Conservation (phyloP, 768 basidiomycete genomes). For the Boletus huronensis region DNA sequence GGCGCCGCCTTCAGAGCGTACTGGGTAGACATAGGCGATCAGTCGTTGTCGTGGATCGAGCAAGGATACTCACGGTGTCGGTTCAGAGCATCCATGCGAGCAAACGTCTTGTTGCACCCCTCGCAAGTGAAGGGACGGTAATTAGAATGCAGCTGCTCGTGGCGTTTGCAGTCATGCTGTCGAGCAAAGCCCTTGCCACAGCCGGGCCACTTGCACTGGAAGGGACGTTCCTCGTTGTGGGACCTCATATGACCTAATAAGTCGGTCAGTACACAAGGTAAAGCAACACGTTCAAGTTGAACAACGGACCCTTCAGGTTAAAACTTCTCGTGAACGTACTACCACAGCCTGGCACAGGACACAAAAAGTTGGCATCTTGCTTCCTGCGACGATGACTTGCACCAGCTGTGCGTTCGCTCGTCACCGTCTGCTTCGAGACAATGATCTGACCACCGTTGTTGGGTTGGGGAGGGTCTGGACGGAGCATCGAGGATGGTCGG, state of each 20-base stretch:
- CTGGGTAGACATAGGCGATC: slow-evolving; percentile 32
- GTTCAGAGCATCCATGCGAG: slow-evolving; percentile 91
- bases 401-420: slow-evolving; percentile 84
- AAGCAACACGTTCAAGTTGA: slow-evolving; percentile 1
- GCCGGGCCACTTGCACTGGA: slow-evolving; percentile 92
- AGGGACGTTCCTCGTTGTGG: slow-evolving; percentile 93
- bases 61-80: slow-evolving; percentile 69
- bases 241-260: slow-evolving; percentile 82
- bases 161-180: slow-evolving; percentile 95
- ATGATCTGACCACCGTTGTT: slow-evolving; percentile 1
- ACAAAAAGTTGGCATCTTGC: slow-evolving; percentile 82
- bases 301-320: slow-evolving; percentile 75
- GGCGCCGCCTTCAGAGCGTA: slow-evolving; percentile 78
- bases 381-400: slow-evolving; percentile 84
- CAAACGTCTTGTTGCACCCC: slow-evolving; percentile 91
- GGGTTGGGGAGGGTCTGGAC: slow-evolving; percentile 14
- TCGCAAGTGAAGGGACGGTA: slow-evolving; percentile 91
- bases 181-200: slow-evolving; percentile 92
- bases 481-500: slow-evolving; percentile 23
- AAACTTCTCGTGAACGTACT: slow-evolving; percentile 91
- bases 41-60: not conserved
- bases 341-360: slow-evolving; percentile 79
- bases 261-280: slow-evolving; percentile 12
- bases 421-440: slow-evolving; percentile 77
- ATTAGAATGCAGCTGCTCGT: slow-evolving; percentile 92